Evolutionary conservation across 2,329 filamentous ascomycete species (phyloP).

Genomic region (Aspergillus udagawae): DNA sequence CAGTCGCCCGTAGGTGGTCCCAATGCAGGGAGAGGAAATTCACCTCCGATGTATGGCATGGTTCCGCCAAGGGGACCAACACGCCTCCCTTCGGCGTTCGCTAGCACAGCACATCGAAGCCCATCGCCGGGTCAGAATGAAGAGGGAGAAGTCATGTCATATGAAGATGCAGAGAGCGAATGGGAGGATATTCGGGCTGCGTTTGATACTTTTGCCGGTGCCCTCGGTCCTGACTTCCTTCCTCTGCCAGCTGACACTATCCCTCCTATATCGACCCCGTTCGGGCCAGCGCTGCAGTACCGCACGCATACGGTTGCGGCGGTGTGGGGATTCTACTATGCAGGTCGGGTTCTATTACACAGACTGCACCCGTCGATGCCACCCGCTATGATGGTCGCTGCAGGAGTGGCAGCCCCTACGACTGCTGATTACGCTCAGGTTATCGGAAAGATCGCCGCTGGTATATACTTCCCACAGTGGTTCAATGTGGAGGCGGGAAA

Average conservation of each 20-base stretch:
- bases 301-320: constrained; percentile 82
- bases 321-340: constrained; percentile 83
- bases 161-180: constrained; percentile 67
- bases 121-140: constrained; percentile 31
- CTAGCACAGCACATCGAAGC: constrained; percentile 41
- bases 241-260: constrained; percentile 67
- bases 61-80: constrained; percentile 39
- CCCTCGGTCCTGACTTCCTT: constrained; percentile 71
- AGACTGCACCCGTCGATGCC: constrained; percentile 86
- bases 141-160: constrained; percentile 58
- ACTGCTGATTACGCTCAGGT: constrained; percentile 68
- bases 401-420: constrained; percentile 68
- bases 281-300: constrained; percentile 77
- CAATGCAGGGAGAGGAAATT: constrained; percentile 8
- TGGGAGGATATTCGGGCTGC: constrained; percentile 58
- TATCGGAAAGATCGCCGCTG: constrained; percentile 76
- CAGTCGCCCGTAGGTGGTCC: constrained; percentile 9
- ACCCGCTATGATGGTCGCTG: constrained; percentile 81
- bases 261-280: constrained; percentile 64
- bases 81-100: constrained; percentile 50
- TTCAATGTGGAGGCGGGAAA: constrained; percentile 39
- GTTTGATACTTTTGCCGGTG: constrained; percentile 45
- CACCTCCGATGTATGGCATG: constrained; percentile 48
- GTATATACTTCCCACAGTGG: constrained; percentile 50
- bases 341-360: constrained; percentile 76